Evolutionary conservation across 805 yeast species (phyloP).

Genomic region (Metschnikowia henanensis): DNA sequence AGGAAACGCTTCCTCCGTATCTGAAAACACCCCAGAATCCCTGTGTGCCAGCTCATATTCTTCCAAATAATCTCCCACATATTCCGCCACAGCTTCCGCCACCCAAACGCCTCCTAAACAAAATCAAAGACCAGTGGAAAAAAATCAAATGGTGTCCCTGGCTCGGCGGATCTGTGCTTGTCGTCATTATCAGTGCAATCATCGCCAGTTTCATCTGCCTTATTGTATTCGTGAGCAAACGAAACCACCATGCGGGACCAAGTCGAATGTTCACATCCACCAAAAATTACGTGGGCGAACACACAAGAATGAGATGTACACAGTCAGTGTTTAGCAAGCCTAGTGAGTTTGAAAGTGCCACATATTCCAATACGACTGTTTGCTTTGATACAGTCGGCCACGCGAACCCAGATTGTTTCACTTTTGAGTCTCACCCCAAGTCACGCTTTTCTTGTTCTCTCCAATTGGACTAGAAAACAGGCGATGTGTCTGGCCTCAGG

Average conservation of each 20-base stretch:
- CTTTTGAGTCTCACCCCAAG: background rate
- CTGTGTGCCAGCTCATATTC: too few relatives aligned
- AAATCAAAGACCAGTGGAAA: too few relatives aligned
- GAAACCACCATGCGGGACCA: background rate
- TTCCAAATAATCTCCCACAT: background rate
- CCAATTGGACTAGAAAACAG: background rate
- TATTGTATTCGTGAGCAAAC: background rate
- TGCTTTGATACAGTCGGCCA: background rate
- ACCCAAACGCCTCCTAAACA: too few relatives aligned
- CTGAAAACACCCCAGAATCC: background rate
- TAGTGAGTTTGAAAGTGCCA: background rate
- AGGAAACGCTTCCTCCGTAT: background rate
- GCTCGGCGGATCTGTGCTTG: background rate
- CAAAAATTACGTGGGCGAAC: background rate
- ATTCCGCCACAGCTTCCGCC: background rate
- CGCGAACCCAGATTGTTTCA: background rate
- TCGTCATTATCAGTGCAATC: background rate
- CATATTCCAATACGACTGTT: background rate
- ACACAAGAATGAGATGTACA: background rate
- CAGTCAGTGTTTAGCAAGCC: background rate
- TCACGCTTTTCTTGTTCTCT: background rate
- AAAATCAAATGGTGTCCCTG: background rate
- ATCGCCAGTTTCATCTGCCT: background rate
- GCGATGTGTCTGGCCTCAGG: too few relatives aligned
- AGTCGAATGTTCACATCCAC: background rate